phyloP scores from a whole-genome alignment of 306 rosid species.

The Abrus precatorius region DNA sequence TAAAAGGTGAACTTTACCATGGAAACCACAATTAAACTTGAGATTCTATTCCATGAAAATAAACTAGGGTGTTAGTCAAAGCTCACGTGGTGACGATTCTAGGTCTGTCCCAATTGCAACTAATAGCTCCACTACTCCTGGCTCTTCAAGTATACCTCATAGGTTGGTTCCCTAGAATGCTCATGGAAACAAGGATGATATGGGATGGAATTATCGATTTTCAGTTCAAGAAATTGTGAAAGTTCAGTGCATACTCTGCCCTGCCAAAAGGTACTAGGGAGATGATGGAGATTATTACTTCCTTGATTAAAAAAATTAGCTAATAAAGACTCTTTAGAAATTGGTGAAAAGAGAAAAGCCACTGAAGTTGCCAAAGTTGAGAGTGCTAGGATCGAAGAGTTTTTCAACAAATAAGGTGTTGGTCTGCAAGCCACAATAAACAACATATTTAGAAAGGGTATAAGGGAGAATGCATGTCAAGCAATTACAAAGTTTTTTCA shows the following conservation, averaged over 20 bases:
- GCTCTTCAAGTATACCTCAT: no score
- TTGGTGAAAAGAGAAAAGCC: not conserved
- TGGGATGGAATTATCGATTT: not conserved
- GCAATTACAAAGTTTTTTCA: not conserved
- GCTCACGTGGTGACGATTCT: no score
- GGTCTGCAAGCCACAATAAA: not conserved
- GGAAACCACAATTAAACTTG: no score
- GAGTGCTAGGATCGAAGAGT: not conserved
- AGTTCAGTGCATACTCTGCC: not conserved
- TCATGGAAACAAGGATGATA: not conserved
- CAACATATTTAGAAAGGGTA: not conserved
- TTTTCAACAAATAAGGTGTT: not conserved
- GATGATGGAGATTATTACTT: not conserved
- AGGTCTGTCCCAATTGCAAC: no score
- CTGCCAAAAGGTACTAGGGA: not conserved
- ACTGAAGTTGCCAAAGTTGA: not conserved
- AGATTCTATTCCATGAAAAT: no score
- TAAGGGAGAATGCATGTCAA: not conserved
- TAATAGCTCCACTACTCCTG: no score
- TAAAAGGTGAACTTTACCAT: no score
- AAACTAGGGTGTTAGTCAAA: no score
- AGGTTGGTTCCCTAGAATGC: not conserved
- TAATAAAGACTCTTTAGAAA: not conserved
- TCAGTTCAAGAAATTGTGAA: not conserved
- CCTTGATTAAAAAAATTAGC: not conserved